phyloP scores from a whole-genome alignment of 2,329 filamentous ascomycete genomes.

The Diaporthe caulivora region DNA sequence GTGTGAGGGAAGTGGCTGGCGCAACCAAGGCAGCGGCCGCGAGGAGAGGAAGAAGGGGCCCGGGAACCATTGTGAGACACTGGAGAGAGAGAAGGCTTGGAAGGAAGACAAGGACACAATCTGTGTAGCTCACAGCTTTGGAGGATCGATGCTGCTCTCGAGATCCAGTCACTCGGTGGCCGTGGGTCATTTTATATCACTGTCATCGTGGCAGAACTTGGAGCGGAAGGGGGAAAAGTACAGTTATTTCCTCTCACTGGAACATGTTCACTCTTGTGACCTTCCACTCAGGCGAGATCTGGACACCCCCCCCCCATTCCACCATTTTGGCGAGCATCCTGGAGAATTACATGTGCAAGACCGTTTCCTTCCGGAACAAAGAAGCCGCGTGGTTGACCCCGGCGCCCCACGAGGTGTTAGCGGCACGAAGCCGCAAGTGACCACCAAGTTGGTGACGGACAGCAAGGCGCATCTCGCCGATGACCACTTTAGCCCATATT shows the following conservation, averaged over 20 bases:
- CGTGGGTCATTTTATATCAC: constrained; percentile 18
- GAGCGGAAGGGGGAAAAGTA: neutral
- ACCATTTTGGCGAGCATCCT: neutral
- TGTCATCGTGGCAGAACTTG: neutral
- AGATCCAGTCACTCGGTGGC: neutral
- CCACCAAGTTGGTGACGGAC: constrained; percentile 20
- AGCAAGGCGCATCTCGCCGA: constrained; percentile 17
- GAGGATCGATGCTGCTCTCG: neutral
- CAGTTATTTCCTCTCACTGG: neutral
- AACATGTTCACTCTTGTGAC: constrained; percentile 4
- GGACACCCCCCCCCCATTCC: neutral
- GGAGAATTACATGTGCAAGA: constrained; percentile 8
- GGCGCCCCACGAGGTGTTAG: constrained; percentile 18
- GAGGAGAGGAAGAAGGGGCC: constrained; percentile 11
- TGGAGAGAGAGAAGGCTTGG: neutral
- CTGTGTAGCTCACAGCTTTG: constrained; percentile 4
- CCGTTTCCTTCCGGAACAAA: constrained; percentile 14
- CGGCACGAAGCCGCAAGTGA: constrained; percentile 18
- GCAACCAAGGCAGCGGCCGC: constrained; percentile 26
- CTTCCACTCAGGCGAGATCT: neutral
- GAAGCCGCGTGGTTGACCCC: constrained; percentile 15
- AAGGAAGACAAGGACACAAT: neutral
- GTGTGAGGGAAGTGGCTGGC: constrained; percentile 32
- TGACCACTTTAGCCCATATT: neutral
- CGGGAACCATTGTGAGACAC: constrained; percentile 20